Evolutionary conservation across 2,329 filamentous ascomycete genomes (phyloP), one percentile per base, ranked within the genome.

Genomic region (Fusarium nurragi): DNA sequence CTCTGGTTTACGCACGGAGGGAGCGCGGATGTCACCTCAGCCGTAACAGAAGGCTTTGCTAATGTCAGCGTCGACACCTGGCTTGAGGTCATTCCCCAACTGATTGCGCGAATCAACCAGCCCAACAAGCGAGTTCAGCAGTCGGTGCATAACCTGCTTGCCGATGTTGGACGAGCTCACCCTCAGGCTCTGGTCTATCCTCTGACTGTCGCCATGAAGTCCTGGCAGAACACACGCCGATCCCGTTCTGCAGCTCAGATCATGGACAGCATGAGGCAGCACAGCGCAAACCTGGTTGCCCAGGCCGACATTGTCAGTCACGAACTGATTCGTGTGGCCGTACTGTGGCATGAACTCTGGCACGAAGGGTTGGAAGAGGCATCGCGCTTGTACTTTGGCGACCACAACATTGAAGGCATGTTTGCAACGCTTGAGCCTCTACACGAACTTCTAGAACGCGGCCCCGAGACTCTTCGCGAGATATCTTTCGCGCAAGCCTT

Each of bases 281-380:
- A 99, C 75, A 98, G 94, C 74, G 89, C 93, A 19, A 90, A 88
- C 70, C 85, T 99, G 32, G 95, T 99, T 10, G 92, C 97, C 67
- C 95, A 99, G 77, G 95, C 95, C 32, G 94, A 97, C 74, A 84
- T 94, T 43, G 94, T 99, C 68, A 98, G 94, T 75, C 91, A 95
- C 73, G 96, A 99, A 76, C 87, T 99, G 54, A 98, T 99, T 73
- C 89, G 95, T 48, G 96, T 99, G 58, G 95, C 95, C 16, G 94
- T 99, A 3, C 79, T 99, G 22, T 99, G 96, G 96, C 95, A 99
- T 74, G 95, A 99, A 74, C 91, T 97, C 67, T 99, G 95, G 95
- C 95, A 99, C 69, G 96, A 99, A 77, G 96, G 92, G 25, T 84
- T 99, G 16, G 95, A 99, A 77, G 96, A 99, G 80, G 96, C 95